These are phyloP conservation scores for Paxillus rubicundulus DNA, from an alignment of 768 basidiomycete species.

Conservation along the genomic window DNA sequence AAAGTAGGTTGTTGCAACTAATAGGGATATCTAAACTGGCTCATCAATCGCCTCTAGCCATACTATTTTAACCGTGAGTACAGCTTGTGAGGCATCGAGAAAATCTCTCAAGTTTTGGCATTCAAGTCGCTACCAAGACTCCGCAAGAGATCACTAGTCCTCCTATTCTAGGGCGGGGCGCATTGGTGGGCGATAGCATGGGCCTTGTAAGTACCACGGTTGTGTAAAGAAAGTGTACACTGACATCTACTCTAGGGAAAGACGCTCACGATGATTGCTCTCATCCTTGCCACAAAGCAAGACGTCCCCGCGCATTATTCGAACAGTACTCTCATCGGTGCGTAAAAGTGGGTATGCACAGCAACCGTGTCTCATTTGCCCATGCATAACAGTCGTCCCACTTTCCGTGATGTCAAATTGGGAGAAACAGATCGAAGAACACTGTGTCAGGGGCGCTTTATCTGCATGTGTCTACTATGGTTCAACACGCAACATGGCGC, in stretches of 20 bases:
- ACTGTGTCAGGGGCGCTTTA: constrained; percentile 54
- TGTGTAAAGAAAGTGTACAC: neutral
- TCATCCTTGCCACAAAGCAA: constrained; percentile 73
- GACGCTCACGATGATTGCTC: constrained; percentile 83
- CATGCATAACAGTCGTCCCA: constrained; percentile 57
- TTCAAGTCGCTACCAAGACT: constrained; percentile 73
- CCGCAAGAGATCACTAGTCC: constrained; percentile 53
- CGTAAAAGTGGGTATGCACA: neutral
- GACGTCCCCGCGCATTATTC: constrained; percentile 57
- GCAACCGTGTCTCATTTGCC: neutral
- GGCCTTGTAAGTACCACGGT: constrained; percentile 45
- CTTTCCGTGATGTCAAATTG: constrained; percentile 86
- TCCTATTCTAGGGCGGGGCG: constrained; percentile 78
- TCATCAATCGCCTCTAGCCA: constrained; percentile 29
- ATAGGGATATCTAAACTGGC: neutral
- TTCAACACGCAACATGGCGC: constrained; percentile 52
- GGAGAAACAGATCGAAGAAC: constrained; percentile 81
- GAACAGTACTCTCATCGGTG: constrained; percentile 78
- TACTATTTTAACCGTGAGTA: constrained; percentile 69
- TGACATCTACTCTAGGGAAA: constrained; percentile 59
- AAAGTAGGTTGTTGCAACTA: constrained; percentile 43
- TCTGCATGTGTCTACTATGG: constrained; percentile 71
- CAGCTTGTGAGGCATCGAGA: neutral
- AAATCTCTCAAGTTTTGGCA: neutral
- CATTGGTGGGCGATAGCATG: constrained; percentile 89